Base-by-base conservation (phyloP, 2,329 filamentous ascomycete species). In the Fusarium concolor region DNA sequence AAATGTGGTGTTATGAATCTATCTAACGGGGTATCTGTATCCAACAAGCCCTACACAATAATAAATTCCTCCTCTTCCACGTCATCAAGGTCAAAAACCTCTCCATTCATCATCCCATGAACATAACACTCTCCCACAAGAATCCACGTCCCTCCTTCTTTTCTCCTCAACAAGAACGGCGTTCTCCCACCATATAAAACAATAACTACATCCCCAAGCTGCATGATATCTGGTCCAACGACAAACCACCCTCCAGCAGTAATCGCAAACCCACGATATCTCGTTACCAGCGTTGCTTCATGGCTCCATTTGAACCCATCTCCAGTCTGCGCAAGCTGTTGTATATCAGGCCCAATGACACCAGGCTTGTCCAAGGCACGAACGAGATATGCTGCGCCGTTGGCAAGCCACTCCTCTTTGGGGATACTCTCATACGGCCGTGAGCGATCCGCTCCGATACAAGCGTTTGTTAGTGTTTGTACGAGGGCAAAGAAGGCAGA, bases 101-200 rank as follows among this genome's bases (percentile, higher is more conserved):
- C 77, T 2, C 77, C 77, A 31, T 75, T 66, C 79, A 80, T 80
- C 47, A 80, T 54, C 2, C 78, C 78, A 56, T 79, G 77, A 4
- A 78, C 74, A 57, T 79, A 80, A 35, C 78, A 80, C 60, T 80
- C 78, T 2, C 78, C 77, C 14, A 80, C 55, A 20, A 80, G 52
- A 15, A 53, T 58, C 75, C 76, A 79, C 5, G 60, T 62, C 1
- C 44, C 64, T 0, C 49, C 58, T 1, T 49, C 49, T 26, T 44
- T 46, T 45, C 35, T 65, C 11, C 78, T 69, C 6, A 80, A 56
- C 28, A 78, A 47, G 24, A 77, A 79, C 9, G 78, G 78, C 2
- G 75, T 75, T 43, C 58, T 75, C 0, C 77, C 78, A 5, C 78
- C 78, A 22, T 76, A 71, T 14, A 80, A 43, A 31, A 80, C 67